These are phyloP conservation scores for Aspergillus aculeatinus DNA, from an alignment of 2,329 filamentous ascomycete genomes.

Conservation along the genomic window DNA sequence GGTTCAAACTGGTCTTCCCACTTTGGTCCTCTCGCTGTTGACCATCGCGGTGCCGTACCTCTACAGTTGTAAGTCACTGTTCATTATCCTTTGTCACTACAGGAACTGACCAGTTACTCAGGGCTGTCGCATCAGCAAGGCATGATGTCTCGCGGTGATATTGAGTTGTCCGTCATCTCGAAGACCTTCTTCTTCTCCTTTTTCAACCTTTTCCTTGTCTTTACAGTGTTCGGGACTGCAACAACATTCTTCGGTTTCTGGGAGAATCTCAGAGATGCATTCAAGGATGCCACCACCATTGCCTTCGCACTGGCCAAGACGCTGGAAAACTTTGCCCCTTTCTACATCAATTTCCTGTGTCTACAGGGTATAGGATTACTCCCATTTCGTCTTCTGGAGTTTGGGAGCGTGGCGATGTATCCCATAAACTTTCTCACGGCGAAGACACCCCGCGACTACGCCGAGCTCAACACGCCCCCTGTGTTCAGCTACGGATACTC, in stretches of 20 bases:
- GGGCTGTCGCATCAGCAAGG: constrained; percentile 84
- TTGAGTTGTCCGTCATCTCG: constrained; percentile 90
- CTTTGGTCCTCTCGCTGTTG: constrained; percentile 78
- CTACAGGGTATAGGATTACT: constrained; percentile 92
- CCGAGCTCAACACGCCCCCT: constrained; percentile 76
- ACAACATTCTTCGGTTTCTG: constrained; percentile 69
- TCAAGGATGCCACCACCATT: constrained; percentile 77
- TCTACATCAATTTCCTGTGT: constrained; percentile 93
- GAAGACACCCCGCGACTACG: constrained; percentile 85
- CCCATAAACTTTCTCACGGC: constrained; percentile 75
- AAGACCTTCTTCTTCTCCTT: constrained; percentile 99
- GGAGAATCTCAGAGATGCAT: constrained; percentile 65
- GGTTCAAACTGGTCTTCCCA: constrained; percentile 84
- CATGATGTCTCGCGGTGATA: constrained; percentile 90
- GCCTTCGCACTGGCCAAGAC: constrained; percentile 73
- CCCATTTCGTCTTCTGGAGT: constrained; percentile 85
- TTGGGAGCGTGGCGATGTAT: constrained; percentile 80
- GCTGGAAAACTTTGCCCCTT: constrained; percentile 71
- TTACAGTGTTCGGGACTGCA: constrained; percentile 81
- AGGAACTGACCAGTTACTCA: constrained; percentile 27
- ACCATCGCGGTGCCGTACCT: constrained; percentile 89
- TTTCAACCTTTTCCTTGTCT: constrained; percentile 97
- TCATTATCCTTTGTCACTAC: neutral
- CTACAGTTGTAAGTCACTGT: constrained; percentile 69
- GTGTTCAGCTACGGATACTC: constrained; percentile 96